Base-by-base conservation (phyloP, 2,329 filamentous ascomycete species). In the Cercospora berteroae region DNA sequence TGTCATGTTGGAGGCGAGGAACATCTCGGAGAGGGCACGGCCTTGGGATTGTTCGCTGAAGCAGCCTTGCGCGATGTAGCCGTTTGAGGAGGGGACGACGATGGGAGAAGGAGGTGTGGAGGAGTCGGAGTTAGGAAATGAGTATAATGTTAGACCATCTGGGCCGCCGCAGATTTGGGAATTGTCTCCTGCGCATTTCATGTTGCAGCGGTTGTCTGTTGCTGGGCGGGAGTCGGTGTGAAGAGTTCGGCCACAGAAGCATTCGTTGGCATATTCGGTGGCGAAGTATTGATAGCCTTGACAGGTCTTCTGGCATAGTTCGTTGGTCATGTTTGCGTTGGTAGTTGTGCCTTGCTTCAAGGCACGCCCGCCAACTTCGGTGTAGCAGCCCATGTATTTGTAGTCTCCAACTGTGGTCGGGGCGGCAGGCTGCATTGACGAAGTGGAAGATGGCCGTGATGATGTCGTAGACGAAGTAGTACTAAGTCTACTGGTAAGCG, bases 291-390 rank as follows among this genome's bases (percentile, higher is more conserved):
- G 63, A 67, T 77, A 80, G 13, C 67, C 72, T 27, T 62, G 63
- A 70, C 73, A 75, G 62, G 67, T 78, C 13, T 69, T 57, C 2
- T 75, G 74, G 65, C 78, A 80, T 63, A 65, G 71, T 42, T 80
- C 77, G 7, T 82, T 71, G 7, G 80, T 80, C 78, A 81, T 78
- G 60, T 68, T 71, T 16, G 68, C 56, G 16, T 70, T 72, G 63
- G 71, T 64, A 23, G 71, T 74, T n/a, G 66, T 63, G 29, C 69
- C 70, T 1, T 18, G 73, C 6, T 64, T 67, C 2, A 78, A 67
- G 7, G 74, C 74, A 60, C 76, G 74, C 27, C 78, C 76, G 2
- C 8, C 80, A 67, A 23, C 61, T 39, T 76, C 74, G 2, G 65
- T 72, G 68, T 75, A 75, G 68, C 74, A 76, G 27, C 58, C 63